phyloP scores from a whole-genome alignment of 805 yeast genomes.

The Candida ortonii region DNA sequence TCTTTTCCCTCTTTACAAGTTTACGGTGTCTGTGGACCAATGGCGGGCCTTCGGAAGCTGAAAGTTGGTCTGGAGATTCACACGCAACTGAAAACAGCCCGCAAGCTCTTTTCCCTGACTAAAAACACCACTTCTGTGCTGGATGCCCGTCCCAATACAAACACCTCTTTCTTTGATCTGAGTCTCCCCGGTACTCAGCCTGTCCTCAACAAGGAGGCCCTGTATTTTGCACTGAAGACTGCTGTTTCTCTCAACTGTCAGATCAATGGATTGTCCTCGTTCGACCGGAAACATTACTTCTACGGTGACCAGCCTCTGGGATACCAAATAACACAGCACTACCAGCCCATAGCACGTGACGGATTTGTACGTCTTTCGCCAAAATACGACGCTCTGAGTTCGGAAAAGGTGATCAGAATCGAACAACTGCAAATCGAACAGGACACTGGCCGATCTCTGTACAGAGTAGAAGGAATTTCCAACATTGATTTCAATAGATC shows the following conservation, averaged over 20 bases:
- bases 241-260: conserved; percentile 66
- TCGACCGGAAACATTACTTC: conserved; percentile 94
- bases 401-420: conserved; percentile 52
- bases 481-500: conserved; percentile 80
- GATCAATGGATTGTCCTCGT: conserved; percentile 56
- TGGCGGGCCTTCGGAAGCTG: conserved; percentile 32
- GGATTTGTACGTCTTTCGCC: conserved; percentile 54
- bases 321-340: conserved; percentile 91
- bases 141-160: conserved; percentile 56
- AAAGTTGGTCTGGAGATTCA: conserved; percentile 93
- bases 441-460: conserved; percentile 83
- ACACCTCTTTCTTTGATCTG: conserved; percentile 74
- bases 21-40: no score
- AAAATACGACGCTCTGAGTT: conserved; percentile 50
- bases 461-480: conserved; percentile 40
- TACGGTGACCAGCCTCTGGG: conserved; percentile 97
- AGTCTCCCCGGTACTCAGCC: conserved; percentile 96
- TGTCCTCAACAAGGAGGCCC: conserved; percentile 66
- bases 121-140: conserved; percentile 42
- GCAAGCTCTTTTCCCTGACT: conserved; percentile 75
- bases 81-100: conserved; percentile 73
- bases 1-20: no score
- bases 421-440: conserved; percentile 90
- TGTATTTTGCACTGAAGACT: conserved; percentile 66
- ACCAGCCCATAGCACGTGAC: conserved; percentile 67